Evolutionary conservation across 116 monocot species (phyloP), one percentile per base, ranked within the genome.

Genomic region (Thalassia testudinum): DNA sequence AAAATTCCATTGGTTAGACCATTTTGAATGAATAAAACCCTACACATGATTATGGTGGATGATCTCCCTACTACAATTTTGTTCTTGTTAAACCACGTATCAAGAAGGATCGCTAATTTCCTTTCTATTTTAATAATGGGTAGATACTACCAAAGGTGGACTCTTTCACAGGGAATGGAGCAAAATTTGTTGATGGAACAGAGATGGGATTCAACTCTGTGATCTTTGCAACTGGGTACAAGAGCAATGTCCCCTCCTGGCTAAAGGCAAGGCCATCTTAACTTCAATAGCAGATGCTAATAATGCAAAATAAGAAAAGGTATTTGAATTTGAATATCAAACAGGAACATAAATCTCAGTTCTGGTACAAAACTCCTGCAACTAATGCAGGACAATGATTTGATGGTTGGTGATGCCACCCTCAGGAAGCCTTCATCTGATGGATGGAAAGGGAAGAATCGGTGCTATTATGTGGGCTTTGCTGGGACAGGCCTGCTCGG

Each of bases 161-260:
- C 60, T 76, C 72, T 58, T 67, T 85, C 48, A 85, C 76, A 26
- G 68, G 30, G 18, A 62, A 29, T 26, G 85, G 78, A n/a, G 91
- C 69, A 5, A 85, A 61, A 64, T 85, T 91, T 59, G 71, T 72
- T 27, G 85, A 85, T 57, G 91, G 91, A 21, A 82, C 22, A 21
- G 74, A 81, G 62, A 76, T 81, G 65, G 45, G 49, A 30, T 81
- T 85, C 57, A 71, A 91, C 50, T 58, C 85, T 1, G 71, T 91
- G 17, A 66, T 91, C 6, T 54, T 85, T 1, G 91, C 91, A 7
- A 91, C 79, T 26, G 85, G 85, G 0, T 91, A 85, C 69, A 91
- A 63, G 65, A 85, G 82, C 76, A 85, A 82, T 58, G 82, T 91
- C 15, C 76, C 91, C 40, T 66, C 76, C 6, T 91, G 91, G 85